A percentile compares a stretch with the other conserved stretches of the same genome.
Evolutionary conservation across 176 grass and related monocot species (phyloP).

Genomic region (Guadua angustifolia): DNA sequence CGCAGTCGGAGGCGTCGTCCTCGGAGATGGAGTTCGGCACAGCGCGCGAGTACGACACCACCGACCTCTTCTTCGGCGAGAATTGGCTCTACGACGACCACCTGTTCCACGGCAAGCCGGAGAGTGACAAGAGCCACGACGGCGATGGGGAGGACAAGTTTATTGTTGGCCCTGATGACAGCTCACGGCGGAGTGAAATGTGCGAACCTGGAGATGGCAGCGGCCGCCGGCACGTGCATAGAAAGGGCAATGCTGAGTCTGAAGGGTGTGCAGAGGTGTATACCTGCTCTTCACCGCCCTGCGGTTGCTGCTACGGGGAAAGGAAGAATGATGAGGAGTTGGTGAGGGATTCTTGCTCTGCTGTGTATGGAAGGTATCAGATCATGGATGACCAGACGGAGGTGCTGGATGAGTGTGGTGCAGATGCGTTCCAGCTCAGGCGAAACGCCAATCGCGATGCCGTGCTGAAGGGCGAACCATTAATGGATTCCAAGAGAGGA

Average conservation of each 20-base stretch:
- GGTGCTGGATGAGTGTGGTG: conserved; percentile 67
- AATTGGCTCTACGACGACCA: conserved; percentile 61
- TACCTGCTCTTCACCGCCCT: conserved; percentile 47
- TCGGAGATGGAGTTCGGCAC: conserved; percentile 77
- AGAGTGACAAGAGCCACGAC: conserved; percentile 26
- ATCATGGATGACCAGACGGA: conserved; percentile 85
- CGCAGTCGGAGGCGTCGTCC: conserved; percentile 71
- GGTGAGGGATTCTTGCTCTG: conserved; percentile 46
- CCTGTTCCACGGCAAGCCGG: conserved; percentile 29
- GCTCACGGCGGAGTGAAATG: conserved; percentile 21
- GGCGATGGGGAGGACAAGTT: conserved; percentile 80
- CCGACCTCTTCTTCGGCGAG: conserved; percentile 62
- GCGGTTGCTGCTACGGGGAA: conserved; percentile 51
- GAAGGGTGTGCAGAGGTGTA: conserved; percentile 41
- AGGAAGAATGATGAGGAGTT: conserved; percentile 41
- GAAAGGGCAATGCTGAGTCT: background rate
- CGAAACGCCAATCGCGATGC: conserved; percentile 33
- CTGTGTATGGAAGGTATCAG: conserved; percentile 82
- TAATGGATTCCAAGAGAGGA: conserved; percentile 46
- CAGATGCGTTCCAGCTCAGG: conserved; percentile 46
- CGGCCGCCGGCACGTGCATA: background rate
- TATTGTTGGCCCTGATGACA: conserved; percentile 45
- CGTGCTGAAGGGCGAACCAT: conserved; percentile 31
- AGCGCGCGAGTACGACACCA: conserved; percentile 71
- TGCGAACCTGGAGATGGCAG: background rate